Conservation (phyloP, 257 asterid species). For the Primulina tabacum region DNA sequence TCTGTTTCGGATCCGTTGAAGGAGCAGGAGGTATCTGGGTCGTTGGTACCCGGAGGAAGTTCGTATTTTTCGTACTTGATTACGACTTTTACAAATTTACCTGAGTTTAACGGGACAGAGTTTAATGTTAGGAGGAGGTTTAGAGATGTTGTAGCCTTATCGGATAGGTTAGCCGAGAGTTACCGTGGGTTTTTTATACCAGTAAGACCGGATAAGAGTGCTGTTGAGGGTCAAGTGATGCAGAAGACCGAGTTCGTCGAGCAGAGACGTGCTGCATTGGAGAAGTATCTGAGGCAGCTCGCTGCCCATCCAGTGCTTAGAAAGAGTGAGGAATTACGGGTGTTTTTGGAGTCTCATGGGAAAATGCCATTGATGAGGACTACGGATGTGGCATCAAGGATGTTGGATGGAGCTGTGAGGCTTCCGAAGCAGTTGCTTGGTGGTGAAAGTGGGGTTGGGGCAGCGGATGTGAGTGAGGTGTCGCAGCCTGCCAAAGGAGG, state of each 20-base stretch:
- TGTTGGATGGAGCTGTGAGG: constrained; percentile 62
- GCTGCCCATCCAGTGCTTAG: constrained; percentile 66
- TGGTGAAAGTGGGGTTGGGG: constrained; percentile 33
- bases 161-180: constrained; percentile 70
- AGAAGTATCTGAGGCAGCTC: constrained; percentile 75
- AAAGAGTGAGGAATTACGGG: constrained; percentile 69
- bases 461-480: constrained; percentile 47
- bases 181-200: constrained; percentile 83
- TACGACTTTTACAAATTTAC: constrained; percentile 71
- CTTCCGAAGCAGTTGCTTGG: constrained; percentile 59
- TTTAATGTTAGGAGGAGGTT: constrained; percentile 90
- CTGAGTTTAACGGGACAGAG: constrained; percentile 59
- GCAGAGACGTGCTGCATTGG: constrained; percentile 80
- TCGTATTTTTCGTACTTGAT: constrained; percentile 64
- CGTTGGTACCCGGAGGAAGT: constrained; percentile 69
- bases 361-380: constrained; percentile 51
- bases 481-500: constrained; percentile 75
- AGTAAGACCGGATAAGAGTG: constrained; percentile 88
- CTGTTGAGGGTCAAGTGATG: constrained; percentile 94
- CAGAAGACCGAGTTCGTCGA: constrained; percentile 81
- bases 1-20: constrained; percentile 80
- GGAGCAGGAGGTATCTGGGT: constrained; percentile 66
- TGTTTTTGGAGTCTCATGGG: constrained; percentile 53
- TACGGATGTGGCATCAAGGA: constrained; percentile 60
- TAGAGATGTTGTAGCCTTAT: constrained; percentile 69